A percentile compares a stretch with the other conserved stretches of the same genome.
These are phyloP conservation scores for Pleurotus giganteus DNA, from an alignment of 768 basidiomycete genomes.

Conservation along the genomic window DNA sequence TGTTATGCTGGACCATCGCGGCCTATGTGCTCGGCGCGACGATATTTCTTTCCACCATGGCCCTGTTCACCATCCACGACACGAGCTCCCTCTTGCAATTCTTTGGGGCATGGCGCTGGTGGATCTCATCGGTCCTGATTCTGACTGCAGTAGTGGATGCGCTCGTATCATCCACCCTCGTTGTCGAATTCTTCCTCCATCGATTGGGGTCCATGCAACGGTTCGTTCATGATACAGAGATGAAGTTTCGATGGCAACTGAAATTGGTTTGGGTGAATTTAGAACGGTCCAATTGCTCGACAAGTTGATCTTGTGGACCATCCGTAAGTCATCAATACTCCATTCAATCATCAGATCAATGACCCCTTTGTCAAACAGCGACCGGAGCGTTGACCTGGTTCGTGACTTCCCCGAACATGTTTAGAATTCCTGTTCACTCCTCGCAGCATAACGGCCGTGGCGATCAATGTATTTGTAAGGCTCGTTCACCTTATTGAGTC, in stretches of 20 bases:
- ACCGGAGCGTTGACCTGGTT: conserved; percentile 1
- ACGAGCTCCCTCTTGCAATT: background rate
- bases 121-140: conserved; percentile 1
- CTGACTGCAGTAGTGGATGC: conserved; percentile 2
- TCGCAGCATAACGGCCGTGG: background rate
- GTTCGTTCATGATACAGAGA: background rate
- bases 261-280: background rate
- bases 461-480: background rate
- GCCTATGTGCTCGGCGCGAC: background rate
- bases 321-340: background rate
- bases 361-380: background rate
- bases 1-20: conserved; percentile 1
- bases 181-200: background rate
- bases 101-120: background rate
- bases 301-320: conserved; percentile 7
- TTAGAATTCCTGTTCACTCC: background rate
- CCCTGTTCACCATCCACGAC: conserved; percentile 1
- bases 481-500: background rate
- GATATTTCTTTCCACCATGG: conserved; percentile 1
- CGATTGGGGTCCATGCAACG: background rate
- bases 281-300: background rate
- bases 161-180: conserved; percentile 2
- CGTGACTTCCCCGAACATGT: background rate
- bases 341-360: background rate
- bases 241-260: background rate